Conservation (phyloP, 805 yeast species). For the Metschnikowia kofuensis region DNA sequence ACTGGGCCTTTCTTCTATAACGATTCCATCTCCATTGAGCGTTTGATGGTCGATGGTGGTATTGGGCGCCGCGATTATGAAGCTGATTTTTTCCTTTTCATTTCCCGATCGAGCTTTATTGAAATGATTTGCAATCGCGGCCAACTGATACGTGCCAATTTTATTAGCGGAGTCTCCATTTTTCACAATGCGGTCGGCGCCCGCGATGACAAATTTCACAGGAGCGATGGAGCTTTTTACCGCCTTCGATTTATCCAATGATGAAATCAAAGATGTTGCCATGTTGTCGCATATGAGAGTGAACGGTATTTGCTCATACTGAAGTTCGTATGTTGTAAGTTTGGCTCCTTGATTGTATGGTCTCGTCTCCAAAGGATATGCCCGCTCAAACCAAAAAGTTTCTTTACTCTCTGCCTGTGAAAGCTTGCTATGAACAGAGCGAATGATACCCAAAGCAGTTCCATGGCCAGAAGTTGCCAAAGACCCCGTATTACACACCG, state of each 20-base stretch:
- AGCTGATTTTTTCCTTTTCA: slow-evolving; percentile 56
- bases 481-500: slow-evolving; percentile 96
- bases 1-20: slow-evolving; percentile 84
- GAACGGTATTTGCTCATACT: slow-evolving; percentile 82
- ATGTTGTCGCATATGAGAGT: slow-evolving; percentile 88
- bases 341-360: slow-evolving; percentile 97
- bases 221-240: slow-evolving; percentile 46
- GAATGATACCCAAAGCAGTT: slow-evolving; percentile 89
- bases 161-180: slow-evolving; percentile 97
- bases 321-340: slow-evolving; percentile 85
- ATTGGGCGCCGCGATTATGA: slow-evolving; percentile 92
- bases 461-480: slow-evolving; percentile 98
- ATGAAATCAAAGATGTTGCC: slow-evolving; percentile 70
- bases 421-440: slow-evolving; percentile 57
- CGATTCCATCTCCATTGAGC: slow-evolving; percentile 66
- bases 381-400: slow-evolving; percentile 58
- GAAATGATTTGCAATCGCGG: slow-evolving; percentile 62
- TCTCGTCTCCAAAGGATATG: slow-evolving; percentile 88
- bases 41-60: slow-evolving; percentile 81
- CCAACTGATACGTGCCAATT: slow-evolving; percentile 90
- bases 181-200: slow-evolving; percentile 89
- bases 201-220: slow-evolving; percentile 85
- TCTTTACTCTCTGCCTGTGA: slow-evolving; percentile 26
- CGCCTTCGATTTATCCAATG: slow-evolving; percentile 34
- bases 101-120: slow-evolving; percentile 17